Evolutionary conservation across 805 yeast species (phyloP).

Genomic region (Brettanomyces custersianus): DNA sequence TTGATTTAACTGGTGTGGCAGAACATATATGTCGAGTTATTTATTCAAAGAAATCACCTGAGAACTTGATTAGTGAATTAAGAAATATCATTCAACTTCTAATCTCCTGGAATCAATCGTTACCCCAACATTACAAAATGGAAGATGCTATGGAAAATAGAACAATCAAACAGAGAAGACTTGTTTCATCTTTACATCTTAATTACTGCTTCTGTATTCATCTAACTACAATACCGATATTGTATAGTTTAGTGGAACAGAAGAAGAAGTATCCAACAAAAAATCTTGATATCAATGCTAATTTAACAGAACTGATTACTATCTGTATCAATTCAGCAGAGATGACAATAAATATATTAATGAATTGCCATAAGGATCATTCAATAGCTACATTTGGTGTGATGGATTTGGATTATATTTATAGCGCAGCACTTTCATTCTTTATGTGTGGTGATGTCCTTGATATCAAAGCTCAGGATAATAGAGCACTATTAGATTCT

Average conservation of each 20-base stretch:
- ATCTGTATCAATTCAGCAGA: slow-evolving; percentile 22
- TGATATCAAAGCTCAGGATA: slow-evolving; percentile 10
- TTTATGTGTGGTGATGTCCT: slow-evolving; percentile 21
- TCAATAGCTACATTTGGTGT: slow-evolving; percentile 18
- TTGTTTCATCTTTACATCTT: slow-evolving; percentile 18
- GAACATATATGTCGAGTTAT: slow-evolving; percentile 18
- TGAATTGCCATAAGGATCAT: slow-evolving; percentile 2
- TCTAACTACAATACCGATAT: slow-evolving; percentile 20
- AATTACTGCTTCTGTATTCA: slow-evolving; percentile 21
- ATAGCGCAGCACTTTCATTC: slow-evolving; percentile 18
- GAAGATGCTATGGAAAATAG: background rate
- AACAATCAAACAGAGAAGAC: slow-evolving; percentile 11
- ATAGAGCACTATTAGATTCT: slow-evolving; percentile 10
- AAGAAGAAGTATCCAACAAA: slow-evolving; percentile 6
- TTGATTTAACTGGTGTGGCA: slow-evolving; percentile 14
- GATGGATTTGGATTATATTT: slow-evolving; percentile 22
- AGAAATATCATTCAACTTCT: slow-evolving; percentile 15
- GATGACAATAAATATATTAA: slow-evolving; percentile 5
- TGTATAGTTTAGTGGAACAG: slow-evolving; percentile 17
- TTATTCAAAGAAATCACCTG: slow-evolving; percentile 9
- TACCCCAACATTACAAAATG: slow-evolving; percentile 11
- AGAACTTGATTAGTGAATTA: slow-evolving; percentile 10
- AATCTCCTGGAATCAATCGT: slow-evolving; percentile 16
- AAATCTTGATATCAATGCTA: slow-evolving; percentile 8
- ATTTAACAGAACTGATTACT: slow-evolving; percentile 14